Conservation (phyloP, 306 rosid species). For the Trichosanthes truncata region DNA sequence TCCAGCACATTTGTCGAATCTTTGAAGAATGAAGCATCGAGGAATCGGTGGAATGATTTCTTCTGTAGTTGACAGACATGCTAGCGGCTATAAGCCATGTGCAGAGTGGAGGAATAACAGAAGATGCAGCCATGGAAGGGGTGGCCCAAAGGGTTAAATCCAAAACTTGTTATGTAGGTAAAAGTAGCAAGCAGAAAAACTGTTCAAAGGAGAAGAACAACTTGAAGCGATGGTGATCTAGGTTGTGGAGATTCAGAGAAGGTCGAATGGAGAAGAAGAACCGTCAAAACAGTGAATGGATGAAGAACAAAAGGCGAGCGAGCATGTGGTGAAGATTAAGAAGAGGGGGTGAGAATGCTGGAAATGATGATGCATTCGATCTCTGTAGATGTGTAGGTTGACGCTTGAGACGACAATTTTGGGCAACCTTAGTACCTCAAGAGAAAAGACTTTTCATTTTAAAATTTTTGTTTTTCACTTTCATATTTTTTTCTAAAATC, state of each 20-base stretch:
- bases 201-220: neutral
- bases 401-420: neutral
- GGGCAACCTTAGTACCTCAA: neutral
- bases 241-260: neutral
- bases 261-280: neutral
- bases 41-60: constrained; percentile 31
- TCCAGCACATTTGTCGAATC: constrained; percentile 26
- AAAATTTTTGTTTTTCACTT: too few relatives aligned
- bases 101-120: constrained; percentile 59
- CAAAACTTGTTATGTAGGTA: constrained; percentile 9
- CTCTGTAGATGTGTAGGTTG: neutral
- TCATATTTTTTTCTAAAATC: too few relatives aligned
- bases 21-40: constrained; percentile 18
- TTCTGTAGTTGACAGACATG: constrained; percentile 77
- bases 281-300: neutral
- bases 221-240: constrained; percentile 1
- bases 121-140: constrained; percentile 42
- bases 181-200: neutral
- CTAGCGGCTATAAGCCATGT: constrained; percentile 88
- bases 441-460: too few relatives aligned
- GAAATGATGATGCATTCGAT: neutral
- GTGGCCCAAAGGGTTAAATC: constrained; percentile 9
- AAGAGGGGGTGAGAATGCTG: neutral
- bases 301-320: neutral
- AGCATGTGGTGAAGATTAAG: neutral